phyloP scores from a whole-genome alignment of 2,329 filamentous ascomycete species.

The Immersiporthe knoxdaviesiana region DNA sequence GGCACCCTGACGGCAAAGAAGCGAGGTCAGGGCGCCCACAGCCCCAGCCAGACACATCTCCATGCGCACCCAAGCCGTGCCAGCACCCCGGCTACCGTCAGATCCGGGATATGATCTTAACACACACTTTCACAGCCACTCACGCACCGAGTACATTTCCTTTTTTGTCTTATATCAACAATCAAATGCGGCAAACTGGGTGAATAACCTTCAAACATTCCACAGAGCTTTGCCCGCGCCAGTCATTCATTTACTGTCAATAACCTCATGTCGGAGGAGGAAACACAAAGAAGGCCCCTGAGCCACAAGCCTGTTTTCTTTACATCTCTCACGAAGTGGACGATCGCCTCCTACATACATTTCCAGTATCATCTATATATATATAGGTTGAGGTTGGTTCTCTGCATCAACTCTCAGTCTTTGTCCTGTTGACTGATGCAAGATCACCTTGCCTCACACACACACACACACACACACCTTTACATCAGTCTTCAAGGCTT shows the following conservation, averaged over 20 bases:
- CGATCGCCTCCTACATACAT: slow-evolving; percentile 18
- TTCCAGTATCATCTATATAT: background rate
- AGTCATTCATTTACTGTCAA: slow-evolving; percentile 11
- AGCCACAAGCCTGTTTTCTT: slow-evolving; percentile 1
- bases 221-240: background rate
- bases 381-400: background rate
- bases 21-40: slow-evolving; percentile 47
- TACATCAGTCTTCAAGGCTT: background rate
- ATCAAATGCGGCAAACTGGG: slow-evolving; percentile 12
- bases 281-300: slow-evolving; percentile 6
- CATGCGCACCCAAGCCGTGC: slow-evolving; percentile 27
- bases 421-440: background rate
- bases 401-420: slow-evolving; percentile 11
- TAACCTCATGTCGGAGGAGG: background rate
- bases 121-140: slow-evolving; percentile 7
- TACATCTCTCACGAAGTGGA: slow-evolving; percentile 24
- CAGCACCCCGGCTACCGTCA: slow-evolving; percentile 31
- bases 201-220: too few species aligned
- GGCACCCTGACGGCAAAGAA: slow-evolving; percentile 58
- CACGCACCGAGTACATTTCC: slow-evolving; percentile 21
- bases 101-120: slow-evolving; percentile 33
- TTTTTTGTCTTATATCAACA: slow-evolving; percentile 23
- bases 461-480: too few species aligned
- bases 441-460: background rate
- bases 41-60: slow-evolving; percentile 36